Percentiles rank a stretch among this genome's conserved stretches.
Conservation (phyloP, 2,329 filamentous ascomycete species). For the Monosporascus sp. region DNA sequence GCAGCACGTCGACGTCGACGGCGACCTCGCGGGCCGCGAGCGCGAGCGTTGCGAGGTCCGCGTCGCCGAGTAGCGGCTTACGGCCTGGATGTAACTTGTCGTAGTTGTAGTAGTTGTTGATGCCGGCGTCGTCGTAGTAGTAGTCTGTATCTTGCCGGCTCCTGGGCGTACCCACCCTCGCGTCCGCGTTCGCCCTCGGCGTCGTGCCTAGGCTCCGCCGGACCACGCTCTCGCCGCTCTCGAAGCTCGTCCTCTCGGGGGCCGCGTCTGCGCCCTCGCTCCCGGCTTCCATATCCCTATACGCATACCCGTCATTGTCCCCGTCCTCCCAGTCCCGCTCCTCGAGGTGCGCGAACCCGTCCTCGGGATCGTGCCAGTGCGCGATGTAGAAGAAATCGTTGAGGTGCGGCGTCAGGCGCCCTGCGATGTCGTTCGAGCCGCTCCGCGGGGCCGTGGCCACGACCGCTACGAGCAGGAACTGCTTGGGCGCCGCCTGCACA, state of each 20-base stretch:
- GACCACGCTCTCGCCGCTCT: slow-evolving; percentile 39
- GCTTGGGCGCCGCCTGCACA: slow-evolving; percentile 67
- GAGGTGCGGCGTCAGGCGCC: slow-evolving; percentile 51
- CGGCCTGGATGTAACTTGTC: not conserved
- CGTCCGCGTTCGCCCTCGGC: not conserved
- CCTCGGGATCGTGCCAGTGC: slow-evolving; percentile 70
- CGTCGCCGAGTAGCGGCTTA: slow-evolving; percentile 23
- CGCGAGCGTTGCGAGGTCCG: slow-evolving; percentile 55
- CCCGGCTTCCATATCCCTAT: slow-evolving; percentile 11
- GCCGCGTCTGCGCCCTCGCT: slow-evolving; percentile 14
- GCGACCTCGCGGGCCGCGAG: slow-evolving; percentile 53
- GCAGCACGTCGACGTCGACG: slow-evolving; percentile 69
- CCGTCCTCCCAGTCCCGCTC: slow-evolving; percentile 42
- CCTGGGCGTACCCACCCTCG: slow-evolving; percentile 22
- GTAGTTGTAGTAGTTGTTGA: slow-evolving; percentile 5
- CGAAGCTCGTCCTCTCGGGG: not conserved
- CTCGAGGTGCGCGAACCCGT: slow-evolving; percentile 73
- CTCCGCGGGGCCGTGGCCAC: slow-evolving; percentile 33
- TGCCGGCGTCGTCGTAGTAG: not conserved
- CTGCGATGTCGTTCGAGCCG: slow-evolving; percentile 39
- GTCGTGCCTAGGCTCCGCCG: slow-evolving; percentile 12
- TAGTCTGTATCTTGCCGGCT: slow-evolving; percentile 22
- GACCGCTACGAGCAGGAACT: slow-evolving; percentile 78
- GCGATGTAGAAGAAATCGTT: slow-evolving; percentile 87
- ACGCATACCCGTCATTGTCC: slow-evolving; percentile 19